phyloP scores from a whole-genome alignment of 192 early-diverging fungal genomes.

The Haplosporangium gracile region DNA sequence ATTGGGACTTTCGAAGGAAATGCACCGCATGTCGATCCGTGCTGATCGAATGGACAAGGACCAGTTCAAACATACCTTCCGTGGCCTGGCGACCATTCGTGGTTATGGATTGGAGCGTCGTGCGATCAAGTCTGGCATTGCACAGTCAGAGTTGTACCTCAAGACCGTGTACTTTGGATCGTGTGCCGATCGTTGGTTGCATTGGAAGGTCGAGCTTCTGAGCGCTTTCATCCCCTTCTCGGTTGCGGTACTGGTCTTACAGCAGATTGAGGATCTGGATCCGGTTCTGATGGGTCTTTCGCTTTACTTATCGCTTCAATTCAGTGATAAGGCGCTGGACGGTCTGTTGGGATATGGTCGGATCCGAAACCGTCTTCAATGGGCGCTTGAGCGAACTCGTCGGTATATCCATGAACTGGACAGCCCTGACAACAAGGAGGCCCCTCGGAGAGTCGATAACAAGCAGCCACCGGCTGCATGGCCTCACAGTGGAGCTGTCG shows the following conservation, averaged over 20 bases:
- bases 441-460: not conserved
- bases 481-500: conserved; percentile 46
- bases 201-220: conserved; percentile 52
- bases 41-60: conserved; percentile 54
- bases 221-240: conserved; percentile 45
- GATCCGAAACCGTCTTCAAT: conserved; percentile 51
- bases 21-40: conserved; percentile 53
- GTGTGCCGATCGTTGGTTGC: conserved; percentile 53
- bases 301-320: conserved; percentile 46
- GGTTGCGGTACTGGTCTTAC: conserved; percentile 24
- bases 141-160: conserved; percentile 43
- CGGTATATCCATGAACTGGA: conserved; percentile 42
- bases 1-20: conserved; percentile 49
- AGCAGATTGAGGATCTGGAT: conserved; percentile 33
- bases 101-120: conserved; percentile 52
- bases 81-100: conserved; percentile 48
- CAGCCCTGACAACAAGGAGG: conserved; percentile 24
- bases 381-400: conserved; percentile 49
- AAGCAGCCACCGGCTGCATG: conserved; percentile 45
- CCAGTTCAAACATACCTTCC: conserved; percentile 54
- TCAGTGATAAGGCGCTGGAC: conserved; percentile 38
- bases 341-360: conserved; percentile 35
- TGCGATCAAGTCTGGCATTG: conserved; percentile 47
- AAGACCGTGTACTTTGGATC: conserved; percentile 48
- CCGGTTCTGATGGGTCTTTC: conserved; percentile 40